Conservation (phyloP, 257 asterid genomes). For the Scutellaria galericulata region DNA sequence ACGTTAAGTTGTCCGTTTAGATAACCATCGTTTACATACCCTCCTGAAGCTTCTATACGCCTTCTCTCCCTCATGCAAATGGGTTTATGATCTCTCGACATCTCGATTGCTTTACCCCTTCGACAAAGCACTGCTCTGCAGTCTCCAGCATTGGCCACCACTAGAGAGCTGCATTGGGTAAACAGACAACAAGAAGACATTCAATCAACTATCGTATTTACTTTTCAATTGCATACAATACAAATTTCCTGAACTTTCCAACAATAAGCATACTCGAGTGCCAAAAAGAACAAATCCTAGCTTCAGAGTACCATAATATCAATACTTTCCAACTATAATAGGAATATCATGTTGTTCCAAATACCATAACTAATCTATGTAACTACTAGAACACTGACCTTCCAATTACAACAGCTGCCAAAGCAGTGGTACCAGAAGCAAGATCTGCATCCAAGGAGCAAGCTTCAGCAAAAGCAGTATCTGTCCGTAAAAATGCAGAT, state of each 20-base stretch:
- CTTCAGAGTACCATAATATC: too few relatives aligned
- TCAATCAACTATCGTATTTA: neutral
- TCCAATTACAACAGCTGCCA: constrained; percentile 84
- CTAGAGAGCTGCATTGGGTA: constrained; percentile 62
- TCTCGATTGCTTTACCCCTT: constrained; percentile 91
- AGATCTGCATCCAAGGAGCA: constrained; percentile 78
- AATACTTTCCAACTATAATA: too few relatives aligned
- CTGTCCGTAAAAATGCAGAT: constrained; percentile 86
- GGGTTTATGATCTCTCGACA: constrained; percentile 97
- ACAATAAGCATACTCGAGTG: too few relatives aligned
- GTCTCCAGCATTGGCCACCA: constrained; percentile 98
- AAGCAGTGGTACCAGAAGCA: constrained; percentile 99
- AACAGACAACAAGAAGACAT: neutral
- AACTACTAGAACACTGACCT: constrained; percentile 51
- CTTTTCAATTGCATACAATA: too few relatives aligned
- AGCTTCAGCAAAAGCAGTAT: constrained; percentile 90
- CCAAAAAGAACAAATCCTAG: neutral
- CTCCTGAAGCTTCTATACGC: constrained; percentile 96
- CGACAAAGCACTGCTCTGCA: constrained; percentile 96
- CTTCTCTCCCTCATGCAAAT: constrained; percentile 57
- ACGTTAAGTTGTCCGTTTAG: constrained; percentile 93
- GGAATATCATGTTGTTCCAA: too few relatives aligned
- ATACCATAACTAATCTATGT: too few relatives aligned
- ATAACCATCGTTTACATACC: constrained; percentile 81
- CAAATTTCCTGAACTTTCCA: too few relatives aligned